These are phyloP conservation scores for Solanum chaucha DNA, from an alignment of 257 asterid genomes.

Conservation along the genomic window DNA sequence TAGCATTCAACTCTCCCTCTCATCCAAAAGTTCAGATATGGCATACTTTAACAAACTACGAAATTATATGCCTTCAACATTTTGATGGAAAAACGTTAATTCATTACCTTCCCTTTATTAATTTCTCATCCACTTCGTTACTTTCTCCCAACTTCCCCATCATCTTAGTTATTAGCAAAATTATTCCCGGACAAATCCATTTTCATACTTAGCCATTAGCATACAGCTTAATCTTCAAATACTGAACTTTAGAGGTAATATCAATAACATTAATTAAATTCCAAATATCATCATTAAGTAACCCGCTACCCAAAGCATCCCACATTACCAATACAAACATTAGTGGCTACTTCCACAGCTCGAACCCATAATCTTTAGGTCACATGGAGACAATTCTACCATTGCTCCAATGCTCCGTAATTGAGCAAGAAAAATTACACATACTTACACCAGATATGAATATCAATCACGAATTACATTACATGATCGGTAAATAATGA, in stretches of 20 bases:
- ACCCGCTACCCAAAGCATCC: not conserved
- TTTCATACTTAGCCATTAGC: not conserved
- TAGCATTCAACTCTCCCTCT: too few species aligned
- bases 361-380: not conserved
- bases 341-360: not conserved
- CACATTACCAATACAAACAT: not conserved
- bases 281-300: not conserved
- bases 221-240: not conserved
- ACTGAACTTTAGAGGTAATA: not conserved
- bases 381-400: not conserved
- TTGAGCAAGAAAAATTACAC: not conserved
- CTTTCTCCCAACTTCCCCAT: too few species aligned
- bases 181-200: not conserved
- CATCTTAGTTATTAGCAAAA: not conserved
- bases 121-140: not conserved
- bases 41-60: not conserved
- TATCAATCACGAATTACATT: not conserved
- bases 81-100: not conserved
- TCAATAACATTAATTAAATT: not conserved
- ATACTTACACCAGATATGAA: not conserved
- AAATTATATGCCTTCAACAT: not conserved
- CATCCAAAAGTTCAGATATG: too few species aligned
- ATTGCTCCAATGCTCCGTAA: too few species aligned
- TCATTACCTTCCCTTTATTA: not conserved
- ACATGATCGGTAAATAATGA: not conserved